Conservation (phyloP, 345 rosid genomes). For the Linum tenue region DNA sequence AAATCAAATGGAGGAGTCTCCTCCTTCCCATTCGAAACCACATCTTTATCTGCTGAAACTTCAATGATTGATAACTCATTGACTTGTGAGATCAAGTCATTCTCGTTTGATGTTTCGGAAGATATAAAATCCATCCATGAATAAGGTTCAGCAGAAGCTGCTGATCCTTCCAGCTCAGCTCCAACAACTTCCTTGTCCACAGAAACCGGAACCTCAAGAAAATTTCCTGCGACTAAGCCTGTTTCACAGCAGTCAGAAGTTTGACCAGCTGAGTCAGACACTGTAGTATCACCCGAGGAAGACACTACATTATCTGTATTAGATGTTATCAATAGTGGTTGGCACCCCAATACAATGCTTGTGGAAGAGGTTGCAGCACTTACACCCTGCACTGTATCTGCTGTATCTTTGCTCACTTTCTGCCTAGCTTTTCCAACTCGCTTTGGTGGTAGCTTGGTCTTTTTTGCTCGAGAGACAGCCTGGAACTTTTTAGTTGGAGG, state of each 20-base stretch:
- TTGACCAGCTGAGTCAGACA: slow-evolving; percentile 18
- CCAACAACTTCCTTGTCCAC: slow-evolving; percentile 27
- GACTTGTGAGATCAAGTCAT: slow-evolving; percentile 27
- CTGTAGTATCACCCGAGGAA: slow-evolving; percentile 23
- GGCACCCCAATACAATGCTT: slow-evolving; percentile 18
- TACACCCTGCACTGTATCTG: slow-evolving; percentile 24
- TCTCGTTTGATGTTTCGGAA: slow-evolving; percentile 34
- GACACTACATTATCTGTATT: slow-evolving; percentile 16
- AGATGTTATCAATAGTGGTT: slow-evolving; percentile 14
- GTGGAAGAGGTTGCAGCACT: slow-evolving; percentile 23
- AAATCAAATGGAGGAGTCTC: slow-evolving; percentile 26
- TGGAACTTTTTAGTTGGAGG: slow-evolving; percentile 48
- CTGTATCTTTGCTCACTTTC: slow-evolving; percentile 36
- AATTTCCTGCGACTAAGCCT: slow-evolving; percentile 25
- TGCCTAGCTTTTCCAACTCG: slow-evolving; percentile 36
- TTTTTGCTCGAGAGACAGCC: slow-evolving; percentile 50
- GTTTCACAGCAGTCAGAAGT: slow-evolving; percentile 16
- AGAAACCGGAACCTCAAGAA: slow-evolving; percentile 18
- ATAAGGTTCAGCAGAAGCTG: slow-evolving; percentile 18
- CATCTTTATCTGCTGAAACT: slow-evolving; percentile 15
- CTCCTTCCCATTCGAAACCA: slow-evolving; percentile 16
- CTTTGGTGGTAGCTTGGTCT: slow-evolving; percentile 61
- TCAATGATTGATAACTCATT: slow-evolving; percentile 22
- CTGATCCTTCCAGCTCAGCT: slow-evolving; percentile 21
- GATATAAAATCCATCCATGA: slow-evolving; percentile 47